Evolutionary conservation across 106 monocot genomes (phyloP).

Genomic region (Phalaenopsis equestris): DNA sequence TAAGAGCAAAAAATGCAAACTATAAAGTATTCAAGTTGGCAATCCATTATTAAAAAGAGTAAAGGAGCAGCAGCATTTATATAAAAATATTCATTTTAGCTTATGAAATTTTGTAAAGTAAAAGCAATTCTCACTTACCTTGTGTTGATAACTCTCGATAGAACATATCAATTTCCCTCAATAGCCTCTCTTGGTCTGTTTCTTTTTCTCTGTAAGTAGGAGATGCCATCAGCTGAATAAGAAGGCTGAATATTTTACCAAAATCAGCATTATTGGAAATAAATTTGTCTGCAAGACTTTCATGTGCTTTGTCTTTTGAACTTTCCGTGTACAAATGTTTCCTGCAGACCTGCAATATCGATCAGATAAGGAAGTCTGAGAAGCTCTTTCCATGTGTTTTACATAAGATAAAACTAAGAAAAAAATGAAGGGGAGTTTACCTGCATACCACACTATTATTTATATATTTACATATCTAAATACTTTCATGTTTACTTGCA

Average conservation of each 20-base stretch:
- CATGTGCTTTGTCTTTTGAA: slow-evolving; percentile 6
- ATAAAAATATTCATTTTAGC: too few species aligned
- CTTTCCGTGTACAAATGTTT: slow-evolving; percentile 43
- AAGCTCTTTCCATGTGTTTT: too few species aligned
- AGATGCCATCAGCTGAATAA: slow-evolving; percentile 39
- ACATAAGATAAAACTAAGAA: too few species aligned
- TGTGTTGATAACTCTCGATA: slow-evolving; percentile 28
- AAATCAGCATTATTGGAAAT: slow-evolving; percentile 11
- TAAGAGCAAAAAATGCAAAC: too few species aligned
- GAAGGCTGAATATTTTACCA: slow-evolving; percentile 29
- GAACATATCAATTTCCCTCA: slow-evolving; percentile 72
- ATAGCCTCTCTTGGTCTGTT: slow-evolving; percentile 27
- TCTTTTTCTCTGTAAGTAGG: slow-evolving; percentile 11
- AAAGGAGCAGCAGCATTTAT: too few species aligned
- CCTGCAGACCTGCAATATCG: slow-evolving; percentile 52
- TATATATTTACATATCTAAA: too few species aligned
- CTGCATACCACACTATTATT: too few species aligned
- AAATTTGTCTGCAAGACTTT: slow-evolving; percentile 9
- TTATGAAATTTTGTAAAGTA: background rate
- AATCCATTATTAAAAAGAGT: too few species aligned
- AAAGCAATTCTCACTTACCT: background rate
- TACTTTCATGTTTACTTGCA: too few species aligned
- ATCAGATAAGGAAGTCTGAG: background rate
- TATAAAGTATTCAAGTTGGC: too few species aligned
- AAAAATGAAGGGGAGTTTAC: too few species aligned